phyloP scores from a whole-genome alignment of 805 yeast genomes.

The Brettanomyces bruxellensis region DNA sequence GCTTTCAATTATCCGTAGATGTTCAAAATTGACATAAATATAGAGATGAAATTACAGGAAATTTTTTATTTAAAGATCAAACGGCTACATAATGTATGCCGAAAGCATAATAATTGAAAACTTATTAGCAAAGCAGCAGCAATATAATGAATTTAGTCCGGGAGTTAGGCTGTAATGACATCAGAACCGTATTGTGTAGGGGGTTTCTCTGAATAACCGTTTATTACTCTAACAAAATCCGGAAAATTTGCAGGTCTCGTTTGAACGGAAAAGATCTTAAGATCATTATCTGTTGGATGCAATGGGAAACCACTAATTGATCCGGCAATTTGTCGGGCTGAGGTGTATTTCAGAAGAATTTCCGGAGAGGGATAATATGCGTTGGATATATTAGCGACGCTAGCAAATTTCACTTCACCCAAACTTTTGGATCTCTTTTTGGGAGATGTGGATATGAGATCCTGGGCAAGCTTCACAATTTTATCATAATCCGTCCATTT shows the following conservation, averaged over 20 bases:
- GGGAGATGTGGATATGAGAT: background rate
- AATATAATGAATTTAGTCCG: no score
- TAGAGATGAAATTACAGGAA: background rate
- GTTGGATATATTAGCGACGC: no score
- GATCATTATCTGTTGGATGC: background rate
- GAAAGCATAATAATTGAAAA: no score
- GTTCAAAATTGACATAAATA: constrained; percentile 7
- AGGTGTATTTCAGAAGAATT: constrained; percentile 1
- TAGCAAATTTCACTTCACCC: no score
- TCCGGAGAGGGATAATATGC: constrained; percentile 3
- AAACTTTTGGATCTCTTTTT: background rate
- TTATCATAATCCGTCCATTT: constrained; percentile 1
- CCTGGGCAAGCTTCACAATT: background rate
- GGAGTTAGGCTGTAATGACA: no score
- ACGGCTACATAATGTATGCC: no score
- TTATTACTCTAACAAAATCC: constrained; percentile 8
- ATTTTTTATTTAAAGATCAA: no score
- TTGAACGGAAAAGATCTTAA: background rate
- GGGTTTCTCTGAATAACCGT: background rate
- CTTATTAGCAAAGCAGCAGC: no score
- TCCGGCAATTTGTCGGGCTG: constrained; percentile 1
- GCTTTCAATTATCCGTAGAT: constrained; percentile 37
- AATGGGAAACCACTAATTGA: constrained; percentile 10
- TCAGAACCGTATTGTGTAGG: no score
- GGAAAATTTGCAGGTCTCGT: constrained; percentile 5